Conservation (phyloP, 352 stramenopile species). For the Pythium myriotylum region DNA sequence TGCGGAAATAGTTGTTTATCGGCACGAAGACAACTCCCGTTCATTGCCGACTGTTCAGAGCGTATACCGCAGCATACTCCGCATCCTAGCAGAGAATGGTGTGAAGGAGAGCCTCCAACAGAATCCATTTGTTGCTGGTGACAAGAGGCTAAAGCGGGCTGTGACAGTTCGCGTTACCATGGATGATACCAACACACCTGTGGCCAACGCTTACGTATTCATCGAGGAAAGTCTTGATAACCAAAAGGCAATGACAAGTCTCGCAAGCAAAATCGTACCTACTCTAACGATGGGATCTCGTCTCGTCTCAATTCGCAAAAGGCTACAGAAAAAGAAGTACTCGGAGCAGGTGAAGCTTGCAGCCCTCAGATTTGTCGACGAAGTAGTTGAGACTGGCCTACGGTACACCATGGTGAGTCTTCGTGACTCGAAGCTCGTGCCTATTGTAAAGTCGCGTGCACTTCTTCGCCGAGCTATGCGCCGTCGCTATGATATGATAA, state of each 20-base stretch:
- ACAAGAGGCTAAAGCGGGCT: conserved; percentile 47
- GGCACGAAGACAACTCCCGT: conserved; percentile 31
- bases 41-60: conserved; percentile 54
- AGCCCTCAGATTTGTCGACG: conserved; percentile 32
- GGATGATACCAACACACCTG: conserved; percentile 47
- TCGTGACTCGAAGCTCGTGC: conserved; percentile 48
- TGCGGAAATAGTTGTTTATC: conserved; percentile 49
- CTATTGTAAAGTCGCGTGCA: conserved; percentile 42
- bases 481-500: conserved; percentile 47
- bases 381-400: conserved; percentile 38
- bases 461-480: conserved; percentile 55
- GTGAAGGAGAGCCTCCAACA: conserved; percentile 74
- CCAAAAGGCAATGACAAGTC: conserved; percentile 37
- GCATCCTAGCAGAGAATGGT: conserved; percentile 44
- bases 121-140: conserved; percentile 52
- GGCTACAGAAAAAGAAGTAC: conserved; percentile 54
- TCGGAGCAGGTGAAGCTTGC: conserved; percentile 36
- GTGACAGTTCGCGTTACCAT: conserved; percentile 58
- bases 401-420: conserved; percentile 37
- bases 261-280: conserved; percentile 64
- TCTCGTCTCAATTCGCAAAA: conserved; percentile 60
- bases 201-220: conserved; percentile 59
- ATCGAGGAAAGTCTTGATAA: conserved; percentile 59
- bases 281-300: conserved; percentile 67
- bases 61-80: conserved; percentile 51